Base-by-base conservation (phyloP, 257 asterid species). In the Forsythia viridissima region DNA sequence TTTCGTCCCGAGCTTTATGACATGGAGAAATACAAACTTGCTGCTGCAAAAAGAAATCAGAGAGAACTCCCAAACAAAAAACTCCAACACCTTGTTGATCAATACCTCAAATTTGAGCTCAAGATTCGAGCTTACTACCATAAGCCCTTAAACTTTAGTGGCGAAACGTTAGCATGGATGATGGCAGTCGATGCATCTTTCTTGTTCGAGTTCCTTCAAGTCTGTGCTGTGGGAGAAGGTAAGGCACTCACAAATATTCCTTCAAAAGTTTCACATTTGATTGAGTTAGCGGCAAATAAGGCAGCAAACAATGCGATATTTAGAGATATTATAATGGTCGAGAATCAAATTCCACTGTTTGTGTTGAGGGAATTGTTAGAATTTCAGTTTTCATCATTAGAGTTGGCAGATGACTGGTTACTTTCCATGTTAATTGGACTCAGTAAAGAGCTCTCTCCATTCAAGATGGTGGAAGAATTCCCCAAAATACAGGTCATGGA, bases 331-430 rank as follows among this genome's bases (percentile, higher is more conserved):
- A 63, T 89, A 5, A 86, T 90, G 94, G 87, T 92, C 2, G 94
- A 92, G 87, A 92, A 92, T 73, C 97, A 92, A 34, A 85, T 92
- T 39, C 95, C 97, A 0, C 30, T 92, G 40, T 87, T 92, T 20
- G 79, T 86, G 36, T 43, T 90, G 66, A 76, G 92, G 3, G 81
- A 80, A 84, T 70, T 89, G 59, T 7, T 90, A 51, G 93, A 90
- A 20, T 36, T 83, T 9, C 92, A 85, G 61, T 67, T 40, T 24
- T 71, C 85, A 0, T 85, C 92, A 0, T 43, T 61, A 1, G 89
- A 86, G 5, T 13, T 20, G 9, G 87, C 91, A 0, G 91, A 89
- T 79, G 67, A 82, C 2, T 8, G 39, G 76, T 82, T 90, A 24
- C 59, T 61, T 16, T 39, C 75, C 4, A 85, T 92, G 84, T 10